Base-by-base conservation (phyloP, 768 basidiomycete species). In the Hygrocybe punicea region DNA sequence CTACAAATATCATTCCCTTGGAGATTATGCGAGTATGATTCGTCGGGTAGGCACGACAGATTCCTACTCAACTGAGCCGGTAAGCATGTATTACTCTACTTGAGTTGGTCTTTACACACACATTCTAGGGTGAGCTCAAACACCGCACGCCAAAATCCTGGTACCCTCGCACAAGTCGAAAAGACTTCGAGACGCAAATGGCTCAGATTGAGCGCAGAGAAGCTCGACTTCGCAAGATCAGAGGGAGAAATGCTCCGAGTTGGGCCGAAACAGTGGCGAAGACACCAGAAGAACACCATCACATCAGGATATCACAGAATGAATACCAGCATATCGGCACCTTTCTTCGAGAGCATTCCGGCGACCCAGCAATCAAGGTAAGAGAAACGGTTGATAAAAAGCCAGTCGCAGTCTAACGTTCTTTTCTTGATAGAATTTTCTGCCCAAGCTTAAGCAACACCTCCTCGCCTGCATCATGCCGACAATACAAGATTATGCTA, bases 1-100 rank as follows among this genome's bases (percentile, higher is more conserved):
- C 0, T 72, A 70, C 61, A 79, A 80, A 51, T 66, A 68, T 2
- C 78, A 78, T 59, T 56, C 69, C 1, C 65, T 78, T 2, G 73
- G 70, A 0, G 72, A 80, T 52, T 74, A 76, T 53, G 66, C 66
- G 0, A n/a, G 14, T 1, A 54, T 55, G 10, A 76, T 78, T n/a
- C 58, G 56, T 1, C 17, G 47, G 1, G 69, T 63, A 44, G 77
- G 77, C 0, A 72, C 68, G 0, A 73, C 73, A 0, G 75, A 29
- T 29, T 29, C 29, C 29, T 29, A 80, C 56, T 74, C 73, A 0
- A 80, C 76, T 0, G 74, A 79, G 49, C 51, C 71, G 34, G 76
- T 79, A 16, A 19, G 14, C 40, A 19, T 61, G 16, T 25, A 17
- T 24, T 42, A 16, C 40, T 42, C 14, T 42, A 4, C 40, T 4